Base-by-base conservation (phyloP, 108 stramenopile genomes). In the Nitzschia palea region DNA sequence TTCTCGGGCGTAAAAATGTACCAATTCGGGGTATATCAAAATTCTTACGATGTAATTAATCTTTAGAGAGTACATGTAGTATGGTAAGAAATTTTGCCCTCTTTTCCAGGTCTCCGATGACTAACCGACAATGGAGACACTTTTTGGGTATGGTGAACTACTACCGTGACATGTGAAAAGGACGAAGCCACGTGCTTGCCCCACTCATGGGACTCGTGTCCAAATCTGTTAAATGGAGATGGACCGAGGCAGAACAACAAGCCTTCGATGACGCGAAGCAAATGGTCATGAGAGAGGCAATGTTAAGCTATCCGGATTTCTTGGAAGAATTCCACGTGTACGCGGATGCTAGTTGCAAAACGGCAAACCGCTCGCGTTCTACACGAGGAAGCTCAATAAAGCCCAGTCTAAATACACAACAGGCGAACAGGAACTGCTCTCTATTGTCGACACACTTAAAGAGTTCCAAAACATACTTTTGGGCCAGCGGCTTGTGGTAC, bases 261-360 rank as follows among this genome's bases (percentile, higher is more conserved):
- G 77, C 70, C 10, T 86, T 86, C 40, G 62, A 81, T 15, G 56
- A 75, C 30, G 42, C 76, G 10, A 86, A 86, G 44, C 34, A 33
- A 3, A 42, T 71, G 0, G 61, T 80, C 4, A 54, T 70, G 2
- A 60, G 55, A 34, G 80, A 83, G 43, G 62, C 74, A 0, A 33
- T 71, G 31, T 31, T 86, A 1, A 67, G 70, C 9, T 83, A 77
- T 52, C 85, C 85, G 3, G 67, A 83, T 53, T 78, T 67, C 52
- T 44, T 32, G 1, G 42, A 80, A 28, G 23, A 28, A 42, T 42
- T 42, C 14, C 40, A 42, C 14, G 14, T 42, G 9, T 42, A 42
- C 40, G 14, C 40, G 14, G 40, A 42, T 42, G 40, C 40, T 14
- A 12, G 12, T 53, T 55, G 15, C 83, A 84, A 54, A 52, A 72